phyloP scores from a whole-genome alignment of 2,329 filamentous ascomycete genomes.

The Exophiala sideris region DNA sequence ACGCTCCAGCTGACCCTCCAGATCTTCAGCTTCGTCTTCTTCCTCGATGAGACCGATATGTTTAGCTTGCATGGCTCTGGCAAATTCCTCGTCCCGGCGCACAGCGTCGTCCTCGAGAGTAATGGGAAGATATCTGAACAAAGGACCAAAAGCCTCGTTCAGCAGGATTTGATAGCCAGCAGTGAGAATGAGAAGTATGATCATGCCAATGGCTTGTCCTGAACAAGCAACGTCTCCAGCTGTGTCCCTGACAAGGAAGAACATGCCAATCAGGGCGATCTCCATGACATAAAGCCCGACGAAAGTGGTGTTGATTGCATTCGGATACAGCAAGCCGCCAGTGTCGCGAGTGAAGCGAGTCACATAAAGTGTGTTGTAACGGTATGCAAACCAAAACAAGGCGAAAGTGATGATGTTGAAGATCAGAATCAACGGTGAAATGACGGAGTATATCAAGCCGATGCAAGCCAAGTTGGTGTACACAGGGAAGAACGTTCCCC shows the following conservation, averaged over 20 bases:
- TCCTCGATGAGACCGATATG: conserved; percentile 58
- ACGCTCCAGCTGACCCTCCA: conserved; percentile 46
- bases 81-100: conserved; percentile 83
- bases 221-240: conserved; percentile 57
- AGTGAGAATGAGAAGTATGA: conserved; percentile 69
- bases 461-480: conserved; percentile 98
- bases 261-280: conserved; percentile 80
- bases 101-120: conserved; percentile 95
- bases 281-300: conserved; percentile 95
- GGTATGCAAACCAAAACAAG: conserved; percentile 86
- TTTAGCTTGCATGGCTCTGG: conserved; percentile 68
- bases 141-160: conserved; percentile 77
- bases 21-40: conserved; percentile 46
- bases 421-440: conserved; percentile 83
- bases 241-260: conserved; percentile 70
- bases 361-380: conserved; percentile 96
- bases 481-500: conserved; percentile 92
- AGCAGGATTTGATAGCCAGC: conserved; percentile 73
- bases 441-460: conserved; percentile 79
- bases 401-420: conserved; percentile 92
- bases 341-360: conserved; percentile 87
- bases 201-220: conserved; percentile 80
- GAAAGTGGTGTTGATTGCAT: conserved; percentile 92
- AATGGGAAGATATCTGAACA: conserved; percentile 86
- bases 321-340: conserved; percentile 85